Conservation (phyloP, 225 moss, liverwort and hornwort genomes). For the Polytrichum commune region DNA sequence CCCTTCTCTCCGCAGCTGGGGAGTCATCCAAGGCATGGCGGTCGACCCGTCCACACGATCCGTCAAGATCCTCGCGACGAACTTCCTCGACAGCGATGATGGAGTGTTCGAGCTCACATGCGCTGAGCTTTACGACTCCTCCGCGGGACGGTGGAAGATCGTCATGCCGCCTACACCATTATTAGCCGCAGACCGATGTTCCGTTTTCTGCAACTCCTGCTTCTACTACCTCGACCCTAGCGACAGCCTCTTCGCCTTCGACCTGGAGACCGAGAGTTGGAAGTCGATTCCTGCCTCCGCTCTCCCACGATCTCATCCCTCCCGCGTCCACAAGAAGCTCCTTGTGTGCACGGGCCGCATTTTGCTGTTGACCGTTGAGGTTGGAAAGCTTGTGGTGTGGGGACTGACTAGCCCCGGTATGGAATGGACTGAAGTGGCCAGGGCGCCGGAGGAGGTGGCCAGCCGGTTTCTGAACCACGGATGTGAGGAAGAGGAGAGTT, state of each 20-base stretch:
- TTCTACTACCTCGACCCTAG: slow-evolving; percentile 36
- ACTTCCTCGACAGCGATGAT: slow-evolving; percentile 29
- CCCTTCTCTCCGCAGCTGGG: slow-evolving; percentile 37
- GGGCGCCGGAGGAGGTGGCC: slow-evolving; percentile 21
- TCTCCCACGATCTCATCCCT: slow-evolving; percentile 10
- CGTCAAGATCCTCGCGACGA: slow-evolving; percentile 39
- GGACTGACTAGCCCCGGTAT: slow-evolving; percentile 9
- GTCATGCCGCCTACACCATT: slow-evolving; percentile 22
- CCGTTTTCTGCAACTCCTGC: slow-evolving; percentile 21
- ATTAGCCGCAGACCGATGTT: slow-evolving; percentile 26
- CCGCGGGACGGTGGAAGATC: slow-evolving; percentile 25
- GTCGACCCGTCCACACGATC: slow-evolving; percentile 22
- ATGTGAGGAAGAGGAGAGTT: not conserved
- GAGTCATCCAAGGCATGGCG: slow-evolving; percentile 42
- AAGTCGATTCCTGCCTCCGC: slow-evolving; percentile 10
- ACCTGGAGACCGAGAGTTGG: slow-evolving; percentile 30
- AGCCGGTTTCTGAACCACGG: slow-evolving; percentile 18
- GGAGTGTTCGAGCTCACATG: slow-evolving; percentile 28
- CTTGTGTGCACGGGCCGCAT: slow-evolving; percentile 22
- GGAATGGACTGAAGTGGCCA: slow-evolving; percentile 34
- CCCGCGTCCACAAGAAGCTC: slow-evolving; percentile 30
- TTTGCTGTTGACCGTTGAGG: slow-evolving; percentile 32
- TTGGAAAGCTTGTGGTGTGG: slow-evolving; percentile 28
- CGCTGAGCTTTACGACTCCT: slow-evolving; percentile 35
- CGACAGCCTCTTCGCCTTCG: slow-evolving; percentile 33